Evolutionary conservation across 768 basidiomycete genomes (phyloP).

Genomic region (Trametes gibbosa): DNA sequence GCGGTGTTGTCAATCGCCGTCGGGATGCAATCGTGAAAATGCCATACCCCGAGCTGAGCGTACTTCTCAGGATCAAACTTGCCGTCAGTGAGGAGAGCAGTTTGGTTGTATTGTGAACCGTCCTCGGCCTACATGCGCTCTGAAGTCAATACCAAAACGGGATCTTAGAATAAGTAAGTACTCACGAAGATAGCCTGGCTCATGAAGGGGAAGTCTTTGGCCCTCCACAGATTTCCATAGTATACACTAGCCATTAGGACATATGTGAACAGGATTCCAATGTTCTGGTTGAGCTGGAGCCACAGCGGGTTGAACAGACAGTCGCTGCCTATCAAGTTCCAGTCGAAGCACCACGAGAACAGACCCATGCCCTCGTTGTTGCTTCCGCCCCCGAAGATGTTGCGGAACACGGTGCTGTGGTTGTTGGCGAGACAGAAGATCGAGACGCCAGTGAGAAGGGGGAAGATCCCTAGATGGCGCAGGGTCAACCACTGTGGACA

Average conservation of each 20-base stretch:
- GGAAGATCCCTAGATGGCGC: constrained; percentile 32
- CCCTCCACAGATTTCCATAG: constrained; percentile 52
- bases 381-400: constrained; percentile 37
- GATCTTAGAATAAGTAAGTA: not conserved
- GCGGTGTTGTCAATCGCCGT: not conserved
- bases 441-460: constrained; percentile 33
- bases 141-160: not conserved
- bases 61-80: constrained; percentile 29
- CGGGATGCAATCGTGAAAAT: not conserved
- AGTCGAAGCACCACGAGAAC: constrained; percentile 59
- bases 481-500: too few species aligned
- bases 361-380: constrained; percentile 58
- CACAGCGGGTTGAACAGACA: constrained; percentile 35
- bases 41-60: constrained; percentile 25
- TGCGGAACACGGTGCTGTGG: constrained; percentile 25
- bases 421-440: constrained; percentile 38
- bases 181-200: constrained; percentile 30
- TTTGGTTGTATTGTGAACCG: constrained; percentile 39
- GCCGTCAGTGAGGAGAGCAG: constrained; percentile 45
- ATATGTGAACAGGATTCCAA: constrained; percentile 32
- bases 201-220: constrained; percentile 59
- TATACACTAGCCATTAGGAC: constrained; percentile 31
- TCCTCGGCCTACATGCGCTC: constrained; percentile 19
- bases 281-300: constrained; percentile 26
- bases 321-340: constrained; percentile 53